Evolutionary conservation across 805 yeast genomes (phyloP).

Genomic region (Peterozyma xylosa): DNA sequence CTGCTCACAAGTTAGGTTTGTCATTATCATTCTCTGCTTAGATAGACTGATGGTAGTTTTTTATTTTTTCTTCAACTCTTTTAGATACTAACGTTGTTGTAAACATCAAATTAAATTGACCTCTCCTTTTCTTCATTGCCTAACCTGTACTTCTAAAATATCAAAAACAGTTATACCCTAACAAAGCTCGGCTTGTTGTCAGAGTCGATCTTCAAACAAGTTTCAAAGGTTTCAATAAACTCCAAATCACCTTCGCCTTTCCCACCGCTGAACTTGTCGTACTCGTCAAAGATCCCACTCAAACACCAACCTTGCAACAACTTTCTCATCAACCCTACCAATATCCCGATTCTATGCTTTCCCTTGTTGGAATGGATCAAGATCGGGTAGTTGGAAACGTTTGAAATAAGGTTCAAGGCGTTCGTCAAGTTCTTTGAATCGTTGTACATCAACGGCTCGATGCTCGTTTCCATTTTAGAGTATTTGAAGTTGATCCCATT

Average conservation of each 20-base stretch:
- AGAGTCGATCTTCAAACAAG: constrained; percentile 41
- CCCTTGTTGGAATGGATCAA: constrained; percentile 93
- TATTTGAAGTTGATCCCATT: constrained; percentile 62
- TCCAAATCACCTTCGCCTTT: constrained; percentile 90
- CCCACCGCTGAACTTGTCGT: constrained; percentile 86
- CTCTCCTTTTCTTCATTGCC: too few relatives aligned
- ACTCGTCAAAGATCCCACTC: constrained; percentile 90
- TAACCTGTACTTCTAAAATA: too few relatives aligned
- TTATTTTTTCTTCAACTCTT: not conserved
- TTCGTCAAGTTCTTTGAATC: constrained; percentile 49
- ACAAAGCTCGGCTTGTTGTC: constrained; percentile 59
- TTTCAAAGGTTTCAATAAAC: constrained; percentile 78
- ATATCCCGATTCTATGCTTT: constrained; percentile 91
- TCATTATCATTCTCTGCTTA: constrained; percentile 90
- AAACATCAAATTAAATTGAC: too few relatives aligned
- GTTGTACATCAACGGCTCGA: constrained; percentile 61
- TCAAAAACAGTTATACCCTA: constrained; percentile 17
- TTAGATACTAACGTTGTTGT: not conserved
- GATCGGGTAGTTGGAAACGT: constrained; percentile 74
- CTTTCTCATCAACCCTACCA: constrained; percentile 87
- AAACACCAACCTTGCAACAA: constrained; percentile 88
- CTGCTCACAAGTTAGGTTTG: constrained; percentile 97
- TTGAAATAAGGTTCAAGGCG: constrained; percentile 49
- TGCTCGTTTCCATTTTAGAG: constrained; percentile 63
- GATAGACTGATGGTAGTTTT: constrained; percentile 10